Conservation (phyloP, 345 rosid genomes). For the Zanthoxylum bungeanum region DNA sequence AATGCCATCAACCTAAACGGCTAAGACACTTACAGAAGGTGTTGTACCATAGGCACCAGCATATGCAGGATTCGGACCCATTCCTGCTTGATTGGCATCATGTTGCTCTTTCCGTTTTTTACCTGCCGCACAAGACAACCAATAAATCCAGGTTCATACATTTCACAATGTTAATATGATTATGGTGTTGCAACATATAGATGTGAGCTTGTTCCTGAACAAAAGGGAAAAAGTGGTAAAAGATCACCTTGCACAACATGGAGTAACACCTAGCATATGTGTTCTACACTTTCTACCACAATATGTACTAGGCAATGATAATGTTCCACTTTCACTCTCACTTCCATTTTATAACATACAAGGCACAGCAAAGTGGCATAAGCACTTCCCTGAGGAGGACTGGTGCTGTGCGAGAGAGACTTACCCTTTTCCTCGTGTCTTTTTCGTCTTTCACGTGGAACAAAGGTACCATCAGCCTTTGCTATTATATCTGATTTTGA, state of each 20-base stretch:
- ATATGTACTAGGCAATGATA: not conserved
- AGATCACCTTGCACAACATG: too few relatives aligned
- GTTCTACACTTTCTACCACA: not conserved
- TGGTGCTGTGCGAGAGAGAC: not conserved
- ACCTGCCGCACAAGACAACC: conserved; percentile 38
- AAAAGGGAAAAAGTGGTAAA: not conserved
- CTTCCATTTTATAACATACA: not conserved
- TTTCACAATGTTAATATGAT: not conserved
- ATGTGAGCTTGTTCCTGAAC: not conserved
- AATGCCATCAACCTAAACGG: not conserved
- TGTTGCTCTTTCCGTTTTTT: conserved; percentile 90
- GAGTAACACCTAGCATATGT: too few relatives aligned
- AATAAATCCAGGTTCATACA: not conserved
- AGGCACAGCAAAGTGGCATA: not conserved
- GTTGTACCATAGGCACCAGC: conserved; percentile 66
- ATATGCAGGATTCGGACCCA: conserved; percentile 62
- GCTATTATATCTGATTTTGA: conserved; percentile 90
- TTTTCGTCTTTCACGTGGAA: conserved; percentile 92
- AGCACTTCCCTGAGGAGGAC: not conserved
- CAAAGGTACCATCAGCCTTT: conserved; percentile 97
- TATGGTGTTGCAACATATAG: not conserved
- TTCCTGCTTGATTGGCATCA: conserved; percentile 60
- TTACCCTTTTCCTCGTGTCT: conserved; percentile 93
- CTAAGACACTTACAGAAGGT: conserved; percentile 69
- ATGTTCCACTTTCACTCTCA: not conserved